These are phyloP conservation scores for Cordyceps tenuipes DNA, from an alignment of 2,329 filamentous ascomycete species.

Conservation along the genomic window DNA sequence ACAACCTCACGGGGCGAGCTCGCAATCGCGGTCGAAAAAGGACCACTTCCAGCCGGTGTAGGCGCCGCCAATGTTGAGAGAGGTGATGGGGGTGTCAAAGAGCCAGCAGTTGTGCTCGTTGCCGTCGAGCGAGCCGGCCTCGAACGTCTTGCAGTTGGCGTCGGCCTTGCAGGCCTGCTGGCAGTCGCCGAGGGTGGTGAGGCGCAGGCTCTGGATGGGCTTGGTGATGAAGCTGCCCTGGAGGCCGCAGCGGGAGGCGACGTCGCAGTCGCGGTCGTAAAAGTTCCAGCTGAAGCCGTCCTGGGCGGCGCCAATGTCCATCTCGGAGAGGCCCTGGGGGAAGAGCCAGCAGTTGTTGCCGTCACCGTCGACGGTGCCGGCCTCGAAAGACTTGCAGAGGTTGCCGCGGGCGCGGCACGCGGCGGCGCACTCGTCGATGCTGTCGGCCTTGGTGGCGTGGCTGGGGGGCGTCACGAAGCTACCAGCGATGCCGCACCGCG, in stretches of 20 bases:
- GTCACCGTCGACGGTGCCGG: slow-evolving; percentile 10
- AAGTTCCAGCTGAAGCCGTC: slow-evolving; percentile 11
- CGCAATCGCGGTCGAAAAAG: slow-evolving; percentile 7
- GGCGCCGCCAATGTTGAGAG: background rate
- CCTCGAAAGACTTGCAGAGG: slow-evolving; percentile 7
- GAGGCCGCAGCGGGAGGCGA: slow-evolving; percentile 1
- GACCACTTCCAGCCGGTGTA: slow-evolving; percentile 1
- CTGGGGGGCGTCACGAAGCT: slow-evolving; percentile 8
- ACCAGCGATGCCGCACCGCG: slow-evolving; percentile 3
- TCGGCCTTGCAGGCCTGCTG: background rate
- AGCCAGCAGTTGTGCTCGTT: slow-evolving; percentile 11
- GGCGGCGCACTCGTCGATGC: slow-evolving; percentile 6
- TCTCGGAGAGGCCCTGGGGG: background rate
- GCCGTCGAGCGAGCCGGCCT: slow-evolving; percentile 2
- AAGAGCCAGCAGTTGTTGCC: slow-evolving; percentile 12
- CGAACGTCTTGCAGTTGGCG: slow-evolving; percentile 6
- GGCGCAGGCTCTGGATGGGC: background rate
- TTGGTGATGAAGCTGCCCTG: slow-evolving; percentile 10
- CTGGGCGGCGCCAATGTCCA: slow-evolving; percentile 4
- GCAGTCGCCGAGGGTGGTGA: slow-evolving; percentile 4
- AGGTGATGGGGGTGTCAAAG: background rate
- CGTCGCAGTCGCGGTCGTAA: slow-evolving; percentile 9
- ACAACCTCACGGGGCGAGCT: background rate
- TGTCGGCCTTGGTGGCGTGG: slow-evolving; percentile 4
- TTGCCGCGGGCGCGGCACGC: slow-evolving; percentile 1